A percentile compares a stretch with the other conserved stretches of the same genome.
These are phyloP conservation scores for Triticum turgidum DNA, from an alignment of 176 grass and related monocot species.

Conservation along the genomic window DNA sequence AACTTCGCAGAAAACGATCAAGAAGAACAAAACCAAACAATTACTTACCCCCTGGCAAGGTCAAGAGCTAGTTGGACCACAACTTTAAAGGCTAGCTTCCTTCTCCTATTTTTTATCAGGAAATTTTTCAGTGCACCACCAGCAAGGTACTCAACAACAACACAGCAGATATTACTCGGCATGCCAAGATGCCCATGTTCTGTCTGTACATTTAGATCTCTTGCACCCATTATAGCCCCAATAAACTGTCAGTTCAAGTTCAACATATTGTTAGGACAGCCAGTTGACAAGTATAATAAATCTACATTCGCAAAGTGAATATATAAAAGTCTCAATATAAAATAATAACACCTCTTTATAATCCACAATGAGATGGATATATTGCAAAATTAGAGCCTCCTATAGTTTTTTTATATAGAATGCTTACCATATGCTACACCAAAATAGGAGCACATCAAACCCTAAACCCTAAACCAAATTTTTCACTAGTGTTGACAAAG, in stretches of 20 bases:
- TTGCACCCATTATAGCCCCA: conserved; percentile 90
- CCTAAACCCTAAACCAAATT: not conserved
- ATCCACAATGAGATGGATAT: conserved; percentile 15
- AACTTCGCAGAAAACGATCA: not conserved
- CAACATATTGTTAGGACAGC: conserved; percentile 36
- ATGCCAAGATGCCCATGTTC: conserved; percentile 90
- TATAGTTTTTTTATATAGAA: not conserved
- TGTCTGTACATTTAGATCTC: conserved; percentile 91
- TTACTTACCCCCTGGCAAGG: conserved; percentile 82
- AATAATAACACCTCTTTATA: conserved; percentile 1
- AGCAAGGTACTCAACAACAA: conserved; percentile 92
- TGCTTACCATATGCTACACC: not conserved
- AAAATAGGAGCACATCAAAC: not conserved
- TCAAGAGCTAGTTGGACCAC: conserved; percentile 90
- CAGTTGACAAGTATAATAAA: conserved; percentile 21
- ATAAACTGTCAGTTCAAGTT: conserved; percentile 67
- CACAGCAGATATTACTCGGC: conserved; percentile 86
- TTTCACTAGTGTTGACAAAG: not conserved
- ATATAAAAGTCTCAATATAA: not conserved
- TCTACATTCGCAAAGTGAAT: conserved; percentile 20
- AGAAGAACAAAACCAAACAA: not conserved
- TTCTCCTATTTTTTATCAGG: conserved; percentile 97
- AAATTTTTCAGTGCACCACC: conserved; percentile 98
- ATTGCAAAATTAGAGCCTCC: not conserved
- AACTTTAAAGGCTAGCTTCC: conserved; percentile 95